Conservation (phyloP, 257 asterid species). For the Solanum bukasovii region DNA sequence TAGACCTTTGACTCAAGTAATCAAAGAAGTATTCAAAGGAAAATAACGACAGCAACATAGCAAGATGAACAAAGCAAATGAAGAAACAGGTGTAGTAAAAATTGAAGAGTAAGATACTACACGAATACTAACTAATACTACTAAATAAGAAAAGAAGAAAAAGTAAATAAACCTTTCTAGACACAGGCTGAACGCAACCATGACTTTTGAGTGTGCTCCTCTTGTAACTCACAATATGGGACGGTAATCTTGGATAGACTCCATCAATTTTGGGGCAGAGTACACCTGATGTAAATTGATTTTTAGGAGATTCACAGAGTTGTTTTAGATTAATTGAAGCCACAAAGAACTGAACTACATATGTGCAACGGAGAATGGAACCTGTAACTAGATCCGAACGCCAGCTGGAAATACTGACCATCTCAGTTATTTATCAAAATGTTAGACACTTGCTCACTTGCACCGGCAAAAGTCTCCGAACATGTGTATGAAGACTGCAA, state of each 20-base stretch:
- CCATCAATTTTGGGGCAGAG: constrained; percentile 10
- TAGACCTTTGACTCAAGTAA: neutral
- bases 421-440: neutral
- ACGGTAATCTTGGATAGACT: constrained; percentile 12
- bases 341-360: neutral
- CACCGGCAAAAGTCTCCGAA: neutral
- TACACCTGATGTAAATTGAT: constrained; percentile 16
- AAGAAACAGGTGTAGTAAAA: neutral
- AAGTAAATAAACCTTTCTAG: constrained; percentile 19
- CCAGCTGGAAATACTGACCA: neutral
- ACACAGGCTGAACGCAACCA: neutral
- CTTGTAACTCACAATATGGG: constrained; percentile 3
- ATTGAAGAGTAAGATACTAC: neutral
- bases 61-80: neutral
- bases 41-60: neutral
- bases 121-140: neutral
- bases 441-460: neutral
- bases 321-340: neutral
- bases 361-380: neutral
- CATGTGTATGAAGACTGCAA: neutral
- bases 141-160: neutral
- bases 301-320: neutral
- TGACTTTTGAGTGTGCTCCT: constrained; percentile 10
- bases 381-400: neutral
- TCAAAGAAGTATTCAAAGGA: neutral